Percentiles rank a stretch among this genome's conserved stretches.
These are phyloP conservation scores for Bipolaris gigantea DNA, from an alignment of 2,329 filamentous ascomycete genomes.

Conservation along the genomic window DNA sequence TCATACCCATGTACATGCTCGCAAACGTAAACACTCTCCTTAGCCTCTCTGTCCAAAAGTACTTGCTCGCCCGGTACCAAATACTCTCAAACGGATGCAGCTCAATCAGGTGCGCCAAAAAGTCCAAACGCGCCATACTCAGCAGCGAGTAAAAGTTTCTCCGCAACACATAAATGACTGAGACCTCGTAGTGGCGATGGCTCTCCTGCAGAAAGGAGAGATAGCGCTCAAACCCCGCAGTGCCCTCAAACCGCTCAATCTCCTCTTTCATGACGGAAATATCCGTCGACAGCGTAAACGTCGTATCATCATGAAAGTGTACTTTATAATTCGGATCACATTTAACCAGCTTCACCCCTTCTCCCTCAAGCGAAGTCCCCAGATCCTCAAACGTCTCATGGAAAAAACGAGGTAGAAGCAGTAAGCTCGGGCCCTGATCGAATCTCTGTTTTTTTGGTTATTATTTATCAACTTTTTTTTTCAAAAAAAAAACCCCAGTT, in stretches of 20 bases:
- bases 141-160: conserved; percentile 66
- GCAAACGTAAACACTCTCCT: conserved; percentile 74
- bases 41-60: conserved; percentile 70
- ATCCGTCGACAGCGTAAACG: conserved; percentile 68
- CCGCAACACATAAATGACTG: conserved; percentile 65
- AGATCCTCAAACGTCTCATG: conserved; percentile 69
- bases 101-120: conserved; percentile 60
- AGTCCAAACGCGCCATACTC: conserved; percentile 60
- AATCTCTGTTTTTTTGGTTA: conserved; percentile 55
- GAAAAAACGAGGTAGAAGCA: conserved; percentile 72
- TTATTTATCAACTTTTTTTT: no score
- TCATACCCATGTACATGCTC: conserved; percentile 85
- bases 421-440: conserved; percentile 74
- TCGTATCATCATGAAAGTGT: conserved; percentile 69
- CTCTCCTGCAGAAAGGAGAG: conserved; percentile 67
- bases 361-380: conserved; percentile 64
- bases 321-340: conserved; percentile 77
- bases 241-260: conserved; percentile 73
- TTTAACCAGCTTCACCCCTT: conserved; percentile 69
- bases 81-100: conserved; percentile 74
- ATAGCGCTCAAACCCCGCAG: conserved; percentile 70
- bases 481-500: no score
- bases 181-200: conserved; percentile 70
- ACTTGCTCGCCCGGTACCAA: conserved; percentile 64
- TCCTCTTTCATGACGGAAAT: conserved; percentile 70